Evolutionary conservation across 202 grass and related monocot species (phyloP).

Genomic region (Saccharum hybrid): DNA sequence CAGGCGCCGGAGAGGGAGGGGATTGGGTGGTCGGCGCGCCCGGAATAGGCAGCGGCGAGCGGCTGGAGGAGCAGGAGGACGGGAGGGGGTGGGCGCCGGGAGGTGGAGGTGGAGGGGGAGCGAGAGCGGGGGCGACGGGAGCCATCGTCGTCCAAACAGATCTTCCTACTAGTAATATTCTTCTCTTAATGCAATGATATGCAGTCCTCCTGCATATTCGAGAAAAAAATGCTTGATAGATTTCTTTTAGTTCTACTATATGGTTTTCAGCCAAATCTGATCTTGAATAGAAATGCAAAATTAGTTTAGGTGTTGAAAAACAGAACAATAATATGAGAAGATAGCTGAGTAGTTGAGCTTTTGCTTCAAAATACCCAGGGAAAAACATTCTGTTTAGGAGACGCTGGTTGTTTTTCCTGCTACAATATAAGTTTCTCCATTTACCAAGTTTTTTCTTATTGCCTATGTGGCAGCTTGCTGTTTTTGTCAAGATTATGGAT

Average conservation of each 20-base stretch:
- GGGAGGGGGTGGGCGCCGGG: too few species aligned
- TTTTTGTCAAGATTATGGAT: not conserved
- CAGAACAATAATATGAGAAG: slow-evolving; percentile 1
- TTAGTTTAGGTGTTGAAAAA: not conserved
- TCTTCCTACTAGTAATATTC: too few species aligned
- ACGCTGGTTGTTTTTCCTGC: not conserved
- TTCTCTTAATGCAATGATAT: too few species aligned
- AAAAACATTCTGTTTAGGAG: not conserved
- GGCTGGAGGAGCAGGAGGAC: too few species aligned
- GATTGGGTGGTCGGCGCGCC: too few species aligned
- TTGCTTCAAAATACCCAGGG: not conserved
- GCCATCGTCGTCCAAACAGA: too few species aligned
- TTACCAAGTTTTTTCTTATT: slow-evolving; percentile 27
- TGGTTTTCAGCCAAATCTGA: not conserved
- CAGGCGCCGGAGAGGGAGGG: too few species aligned
- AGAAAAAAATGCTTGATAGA: slow-evolving; percentile 22
- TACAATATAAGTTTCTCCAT: slow-evolving; percentile 34
- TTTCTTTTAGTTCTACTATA: not conserved
- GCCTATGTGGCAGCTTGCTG: slow-evolving; percentile 16
- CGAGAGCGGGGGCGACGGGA: too few species aligned
- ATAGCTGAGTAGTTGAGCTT: not conserved
- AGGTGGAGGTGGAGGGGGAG: too few species aligned
- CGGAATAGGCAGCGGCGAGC: too few species aligned
- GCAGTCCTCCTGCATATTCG: too few species aligned
- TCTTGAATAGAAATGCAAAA: not conserved